Conservation (phyloP, 495 filamentous ascomycete genomes). For the Lasiosphaeriaceae sp. region DNA sequence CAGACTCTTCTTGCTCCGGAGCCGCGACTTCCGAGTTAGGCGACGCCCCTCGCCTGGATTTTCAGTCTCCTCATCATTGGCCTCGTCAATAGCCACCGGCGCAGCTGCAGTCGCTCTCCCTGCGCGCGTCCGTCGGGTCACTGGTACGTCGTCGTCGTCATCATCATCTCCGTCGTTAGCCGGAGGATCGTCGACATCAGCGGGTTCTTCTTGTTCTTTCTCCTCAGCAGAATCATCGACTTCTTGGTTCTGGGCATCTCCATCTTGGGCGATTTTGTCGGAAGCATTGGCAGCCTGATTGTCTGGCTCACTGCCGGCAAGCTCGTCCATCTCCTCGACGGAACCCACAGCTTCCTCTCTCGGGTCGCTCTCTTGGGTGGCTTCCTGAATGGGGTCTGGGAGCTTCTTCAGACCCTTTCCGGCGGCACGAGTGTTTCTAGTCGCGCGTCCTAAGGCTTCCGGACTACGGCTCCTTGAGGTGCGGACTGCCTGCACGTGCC, state of each 20-base stretch:
- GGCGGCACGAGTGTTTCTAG: conserved; percentile 53
- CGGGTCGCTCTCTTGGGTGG: conserved; percentile 45
- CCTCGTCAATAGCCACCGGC: conserved; percentile 26
- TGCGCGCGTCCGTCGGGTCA: conserved; percentile 50
- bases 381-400: conserved; percentile 58
- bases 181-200: conserved; percentile 32
- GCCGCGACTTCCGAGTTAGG: conserved; percentile 42
- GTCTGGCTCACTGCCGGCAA: conserved; percentile 22
- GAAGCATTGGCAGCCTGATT: conserved; percentile 4
- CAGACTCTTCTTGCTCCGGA: conserved; percentile 49
- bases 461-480: conserved; percentile 58
- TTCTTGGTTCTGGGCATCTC: conserved; percentile 10
- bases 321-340: conserved; percentile 31
- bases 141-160: conserved; percentile 65
- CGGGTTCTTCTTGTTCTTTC: conserved; percentile 14
- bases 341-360: conserved; percentile 23
- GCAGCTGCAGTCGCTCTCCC: conserved; percentile 30
- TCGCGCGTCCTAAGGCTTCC: conserved; percentile 43
- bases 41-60: conserved; percentile 34
- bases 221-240: conserved; percentile 7
- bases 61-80: conserved; percentile 26
- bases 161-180: conserved; percentile 55
- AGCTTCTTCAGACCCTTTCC: conserved; percentile 60
- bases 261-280: conserved; percentile 9
- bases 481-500: conserved; percentile 58